Evolutionary conservation across 805 yeast genomes (phyloP).

Genomic region (Saturnispora ahearnii): DNA sequence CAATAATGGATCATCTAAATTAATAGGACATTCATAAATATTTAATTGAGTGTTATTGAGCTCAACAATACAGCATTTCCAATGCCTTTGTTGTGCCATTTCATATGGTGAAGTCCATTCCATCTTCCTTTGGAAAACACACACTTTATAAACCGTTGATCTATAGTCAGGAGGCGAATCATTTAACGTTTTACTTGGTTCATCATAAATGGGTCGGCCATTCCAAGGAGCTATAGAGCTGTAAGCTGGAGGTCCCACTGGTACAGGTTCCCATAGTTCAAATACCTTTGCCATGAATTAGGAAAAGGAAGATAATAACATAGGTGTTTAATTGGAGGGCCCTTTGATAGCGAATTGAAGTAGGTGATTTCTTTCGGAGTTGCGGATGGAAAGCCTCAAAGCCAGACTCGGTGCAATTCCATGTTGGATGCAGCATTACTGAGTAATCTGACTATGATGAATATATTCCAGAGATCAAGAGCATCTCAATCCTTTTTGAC

Average conservation of each 20-base stretch:
- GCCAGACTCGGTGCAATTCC: background rate
- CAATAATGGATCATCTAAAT: conserved; percentile 6
- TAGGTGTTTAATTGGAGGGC: background rate
- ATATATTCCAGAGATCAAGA: background rate
- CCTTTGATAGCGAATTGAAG: conserved; percentile 1
- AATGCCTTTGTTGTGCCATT: conserved; percentile 52
- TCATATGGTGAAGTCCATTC: conserved; percentile 79
- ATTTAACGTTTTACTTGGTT: conserved; percentile 19
- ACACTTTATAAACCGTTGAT: conserved; percentile 56
- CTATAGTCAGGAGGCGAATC: conserved; percentile 54
- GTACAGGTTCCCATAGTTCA: conserved; percentile 27
- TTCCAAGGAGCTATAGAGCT: conserved; percentile 28
- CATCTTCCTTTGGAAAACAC: conserved; percentile 50
- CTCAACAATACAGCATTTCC: conserved; percentile 65
- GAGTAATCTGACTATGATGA: background rate
- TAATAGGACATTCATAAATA: conserved; percentile 36
- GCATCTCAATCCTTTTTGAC: too few species aligned
- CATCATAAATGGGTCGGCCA: conserved; percentile 27
- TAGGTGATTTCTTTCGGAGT: background rate
- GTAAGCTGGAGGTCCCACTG: conserved; percentile 33
- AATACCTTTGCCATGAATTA: background rate
- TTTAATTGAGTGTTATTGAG: conserved; percentile 82
- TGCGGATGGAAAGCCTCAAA: background rate
- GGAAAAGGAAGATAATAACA: background rate
- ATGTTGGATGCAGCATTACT: background rate